Conservation (phyloP, 2,329 filamentous ascomycete species). For the Ceratocystis colombiana region DNA sequence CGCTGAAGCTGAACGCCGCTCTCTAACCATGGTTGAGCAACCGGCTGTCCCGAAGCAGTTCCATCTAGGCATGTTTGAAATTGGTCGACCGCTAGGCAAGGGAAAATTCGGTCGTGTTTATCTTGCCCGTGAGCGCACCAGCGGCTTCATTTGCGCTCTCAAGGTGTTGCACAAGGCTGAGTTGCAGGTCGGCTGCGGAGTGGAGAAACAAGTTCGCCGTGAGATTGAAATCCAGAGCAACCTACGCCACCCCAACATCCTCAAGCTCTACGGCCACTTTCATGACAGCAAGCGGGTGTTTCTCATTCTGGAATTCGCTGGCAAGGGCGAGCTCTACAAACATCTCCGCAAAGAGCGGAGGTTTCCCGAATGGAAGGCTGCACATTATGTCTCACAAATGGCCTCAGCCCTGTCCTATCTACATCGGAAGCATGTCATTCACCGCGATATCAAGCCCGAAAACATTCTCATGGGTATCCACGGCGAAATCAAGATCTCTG, state of each 20-base stretch:
- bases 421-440: constrained; percentile 95
- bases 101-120: constrained; percentile 84
- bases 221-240: constrained; percentile 88
- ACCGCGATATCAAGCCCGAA: constrained; percentile 94
- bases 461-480: constrained; percentile 95
- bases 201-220: constrained; percentile 77
- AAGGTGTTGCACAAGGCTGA: constrained; percentile 82
- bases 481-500: constrained; percentile 95
- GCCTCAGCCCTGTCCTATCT: constrained; percentile 80
- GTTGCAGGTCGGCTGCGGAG: constrained; percentile 56
- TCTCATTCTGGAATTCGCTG: constrained; percentile 76
- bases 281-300: constrained; percentile 83
- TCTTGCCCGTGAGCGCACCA: constrained; percentile 66
- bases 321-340: constrained; percentile 80
- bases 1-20: constrained; percentile 41
- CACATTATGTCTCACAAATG: constrained; percentile 83
- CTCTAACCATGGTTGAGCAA: constrained; percentile 46
- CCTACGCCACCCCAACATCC: constrained; percentile 73
- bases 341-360: constrained; percentile 66
- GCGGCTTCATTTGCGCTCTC: constrained; percentile 73
- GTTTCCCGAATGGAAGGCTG: constrained; percentile 78
- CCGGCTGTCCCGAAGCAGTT: constrained; percentile 53
- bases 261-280: constrained; percentile 77
- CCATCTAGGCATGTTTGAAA: constrained; percentile 90
- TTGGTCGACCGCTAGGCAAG: constrained; percentile 74